Percentiles rank a stretch among this genome's conserved stretches.
Evolutionary conservation across 306 rosid genomes (phyloP).

Genomic region (Glycine latifolia): DNA sequence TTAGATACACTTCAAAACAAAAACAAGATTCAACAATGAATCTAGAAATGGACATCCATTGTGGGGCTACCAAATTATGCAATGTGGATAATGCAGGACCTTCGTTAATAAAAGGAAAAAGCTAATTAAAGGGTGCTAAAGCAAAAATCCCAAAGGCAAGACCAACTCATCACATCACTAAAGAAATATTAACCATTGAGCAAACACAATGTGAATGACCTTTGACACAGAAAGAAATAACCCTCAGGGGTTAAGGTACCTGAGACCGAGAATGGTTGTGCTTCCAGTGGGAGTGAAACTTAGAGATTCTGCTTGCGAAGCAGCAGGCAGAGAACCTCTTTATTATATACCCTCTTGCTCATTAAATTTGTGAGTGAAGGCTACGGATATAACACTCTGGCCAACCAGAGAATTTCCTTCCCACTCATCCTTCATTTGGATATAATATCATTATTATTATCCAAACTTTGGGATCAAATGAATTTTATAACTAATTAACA

Average conservation of each 20-base stretch:
- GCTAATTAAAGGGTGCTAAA: neutral
- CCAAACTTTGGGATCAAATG: slow-evolving; percentile 48
- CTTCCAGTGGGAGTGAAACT: slow-evolving; percentile 48
- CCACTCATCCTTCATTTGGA: slow-evolving; percentile 35
- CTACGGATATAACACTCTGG: slow-evolving; percentile 52
- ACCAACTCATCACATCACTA: slow-evolving; percentile 5
- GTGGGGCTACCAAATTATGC: slow-evolving; percentile 1
- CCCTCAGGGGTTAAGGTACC: slow-evolving; percentile 47
- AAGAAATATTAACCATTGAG: neutral
- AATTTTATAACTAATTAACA: slow-evolving; percentile 30
- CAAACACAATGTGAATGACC: neutral
- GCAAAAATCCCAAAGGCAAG: slow-evolving; percentile 1
- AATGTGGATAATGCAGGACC: neutral
- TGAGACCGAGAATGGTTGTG: slow-evolving; percentile 53
- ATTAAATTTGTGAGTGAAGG: slow-evolving; percentile 69
- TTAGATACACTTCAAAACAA: neutral
- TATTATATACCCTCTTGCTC: slow-evolving; percentile 60
- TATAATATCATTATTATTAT: slow-evolving; percentile 3
- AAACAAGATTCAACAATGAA: slow-evolving; percentile 9
- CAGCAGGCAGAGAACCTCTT: slow-evolving; percentile 62
- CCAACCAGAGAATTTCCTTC: slow-evolving; percentile 44
- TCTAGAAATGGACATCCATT: slow-evolving; percentile 6
- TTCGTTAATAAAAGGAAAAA: neutral
- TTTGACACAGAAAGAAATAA: slow-evolving; percentile 11
- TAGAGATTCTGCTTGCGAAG: slow-evolving; percentile 57